These are phyloP conservation scores for Neofusicoccum umdonicola DNA, from an alignment of 2,329 filamentous ascomycete genomes.

Conservation along the genomic window DNA sequence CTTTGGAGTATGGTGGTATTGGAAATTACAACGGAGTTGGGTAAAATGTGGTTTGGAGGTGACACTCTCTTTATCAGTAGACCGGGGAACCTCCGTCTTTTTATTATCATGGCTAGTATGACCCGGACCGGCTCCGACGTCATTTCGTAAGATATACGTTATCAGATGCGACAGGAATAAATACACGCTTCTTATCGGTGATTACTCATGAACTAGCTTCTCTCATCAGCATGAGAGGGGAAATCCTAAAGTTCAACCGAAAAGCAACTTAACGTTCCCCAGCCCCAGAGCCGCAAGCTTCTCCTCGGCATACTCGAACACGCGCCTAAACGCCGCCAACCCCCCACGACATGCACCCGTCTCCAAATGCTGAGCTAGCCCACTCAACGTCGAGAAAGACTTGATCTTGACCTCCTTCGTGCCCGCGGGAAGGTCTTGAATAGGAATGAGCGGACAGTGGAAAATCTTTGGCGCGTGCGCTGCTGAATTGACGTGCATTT, in stretches of 20 bases:
- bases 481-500: background rate
- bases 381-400: slow-evolving; percentile 19
- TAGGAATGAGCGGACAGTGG: background rate
- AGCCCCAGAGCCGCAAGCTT: slow-evolving; percentile 17
- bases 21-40: too few relatives aligned
- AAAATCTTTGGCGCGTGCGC: slow-evolving; percentile 9
- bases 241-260: background rate
- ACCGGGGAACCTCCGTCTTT: too few relatives aligned
- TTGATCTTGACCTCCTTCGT: slow-evolving; percentile 1
- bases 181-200: too few relatives aligned
- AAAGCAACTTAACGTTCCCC: slow-evolving; percentile 17
- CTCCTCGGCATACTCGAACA: slow-evolving; percentile 17
- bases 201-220: too few relatives aligned
- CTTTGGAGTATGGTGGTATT: too few relatives aligned
- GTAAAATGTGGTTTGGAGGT: too few relatives aligned
- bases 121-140: too few relatives aligned
- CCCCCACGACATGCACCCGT: slow-evolving; percentile 13
- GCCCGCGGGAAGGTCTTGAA: background rate
- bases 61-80: too few relatives aligned
- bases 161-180: too few relatives aligned
- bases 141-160: too few relatives aligned
- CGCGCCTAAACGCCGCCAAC: slow-evolving; percentile 7
- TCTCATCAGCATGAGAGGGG: too few relatives aligned
- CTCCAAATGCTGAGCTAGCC: slow-evolving; percentile 19
- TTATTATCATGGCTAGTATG: too few relatives aligned